Conservation (phyloP, 2,329 filamentous ascomycete species). For the Colletotrichum cordylinicola region DNA sequence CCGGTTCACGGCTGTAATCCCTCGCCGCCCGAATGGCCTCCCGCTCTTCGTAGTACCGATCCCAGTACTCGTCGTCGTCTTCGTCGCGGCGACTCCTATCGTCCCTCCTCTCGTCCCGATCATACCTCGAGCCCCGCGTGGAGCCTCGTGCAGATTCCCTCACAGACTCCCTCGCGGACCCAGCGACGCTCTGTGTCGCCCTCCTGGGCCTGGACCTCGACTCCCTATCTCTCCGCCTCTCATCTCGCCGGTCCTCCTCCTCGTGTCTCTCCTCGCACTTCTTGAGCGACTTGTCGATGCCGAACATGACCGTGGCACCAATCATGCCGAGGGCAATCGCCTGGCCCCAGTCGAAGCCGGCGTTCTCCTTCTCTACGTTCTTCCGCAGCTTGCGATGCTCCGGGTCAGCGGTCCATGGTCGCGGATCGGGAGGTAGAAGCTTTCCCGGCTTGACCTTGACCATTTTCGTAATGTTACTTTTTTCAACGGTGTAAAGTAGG, state of each 20-base stretch:
- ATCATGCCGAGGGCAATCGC: conserved; percentile 43
- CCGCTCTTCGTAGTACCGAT: conserved; percentile 4
- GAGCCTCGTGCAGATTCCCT: neutral
- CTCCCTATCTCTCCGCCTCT: conserved; percentile 4
- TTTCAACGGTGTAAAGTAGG: neutral
- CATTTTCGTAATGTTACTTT: neutral
- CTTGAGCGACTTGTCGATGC: conserved; percentile 44
- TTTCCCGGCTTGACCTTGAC: conserved; percentile 19
- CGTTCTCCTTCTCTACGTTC: conserved; percentile 41
- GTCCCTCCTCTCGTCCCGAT: neutral
- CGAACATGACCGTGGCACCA: conserved; percentile 40
- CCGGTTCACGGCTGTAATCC: conserved; percentile 9
- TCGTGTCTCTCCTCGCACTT: conserved; percentile 27
- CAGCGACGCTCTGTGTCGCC: neutral
- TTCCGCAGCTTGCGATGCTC: conserved; percentile 42
- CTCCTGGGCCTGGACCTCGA: neutral
- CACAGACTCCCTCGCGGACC: neutral
- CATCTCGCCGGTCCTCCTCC: conserved; percentile 14
- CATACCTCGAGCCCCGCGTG: neutral
- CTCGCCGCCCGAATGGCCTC: conserved; percentile 5
- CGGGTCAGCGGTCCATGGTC: conserved; percentile 43
- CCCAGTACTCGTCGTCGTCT: conserved; percentile 4
- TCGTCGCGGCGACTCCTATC: neutral
- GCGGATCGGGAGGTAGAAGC: conserved; percentile 30
- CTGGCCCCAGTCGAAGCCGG: conserved; percentile 46